Evolutionary conservation across 2,329 filamentous ascomycete genomes (phyloP).

Genomic region (Cercospora beticola): DNA sequence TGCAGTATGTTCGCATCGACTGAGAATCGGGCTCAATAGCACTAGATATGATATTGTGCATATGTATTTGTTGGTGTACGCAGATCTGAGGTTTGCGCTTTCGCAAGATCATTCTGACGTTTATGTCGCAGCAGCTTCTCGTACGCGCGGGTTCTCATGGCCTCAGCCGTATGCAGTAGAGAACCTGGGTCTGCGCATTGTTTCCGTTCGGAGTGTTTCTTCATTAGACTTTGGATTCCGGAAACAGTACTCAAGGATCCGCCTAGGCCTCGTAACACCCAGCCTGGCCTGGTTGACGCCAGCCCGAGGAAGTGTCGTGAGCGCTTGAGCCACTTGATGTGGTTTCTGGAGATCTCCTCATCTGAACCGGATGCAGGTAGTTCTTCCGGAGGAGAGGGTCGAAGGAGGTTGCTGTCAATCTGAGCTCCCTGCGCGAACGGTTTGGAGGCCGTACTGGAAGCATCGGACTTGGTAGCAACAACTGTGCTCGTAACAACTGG

Average conservation of each 20-base stretch:
- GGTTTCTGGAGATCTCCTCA: not conserved
- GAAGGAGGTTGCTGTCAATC: not conserved
- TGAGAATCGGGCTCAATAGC: not conserved
- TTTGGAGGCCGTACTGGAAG: not conserved
- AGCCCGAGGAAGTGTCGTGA: not conserved
- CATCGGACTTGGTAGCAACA: not conserved
- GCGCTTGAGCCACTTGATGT: not conserved
- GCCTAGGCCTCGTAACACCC: not conserved
- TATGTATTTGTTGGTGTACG: not conserved
- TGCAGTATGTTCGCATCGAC: not conserved
- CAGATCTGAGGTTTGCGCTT: not conserved
- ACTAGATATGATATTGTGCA: not conserved
- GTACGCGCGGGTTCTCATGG: not conserved
- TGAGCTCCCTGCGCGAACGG: not conserved
- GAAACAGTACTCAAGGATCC: not conserved
- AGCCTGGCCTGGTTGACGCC: not conserved
- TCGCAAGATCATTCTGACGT: not conserved
- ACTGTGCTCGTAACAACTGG: not conserved
- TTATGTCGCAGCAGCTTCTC: not conserved
- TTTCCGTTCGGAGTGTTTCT: not conserved
- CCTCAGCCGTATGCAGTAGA: not conserved
- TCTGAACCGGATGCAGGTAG: not conserved
- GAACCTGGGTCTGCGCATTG: not conserved
- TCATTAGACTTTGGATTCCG: not conserved
- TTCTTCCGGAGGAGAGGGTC: not conserved